Evolutionary conservation across 805 yeast species (phyloP), one percentile per base, ranked within the genome.

Genomic region (Torulaspora quercuum): DNA sequence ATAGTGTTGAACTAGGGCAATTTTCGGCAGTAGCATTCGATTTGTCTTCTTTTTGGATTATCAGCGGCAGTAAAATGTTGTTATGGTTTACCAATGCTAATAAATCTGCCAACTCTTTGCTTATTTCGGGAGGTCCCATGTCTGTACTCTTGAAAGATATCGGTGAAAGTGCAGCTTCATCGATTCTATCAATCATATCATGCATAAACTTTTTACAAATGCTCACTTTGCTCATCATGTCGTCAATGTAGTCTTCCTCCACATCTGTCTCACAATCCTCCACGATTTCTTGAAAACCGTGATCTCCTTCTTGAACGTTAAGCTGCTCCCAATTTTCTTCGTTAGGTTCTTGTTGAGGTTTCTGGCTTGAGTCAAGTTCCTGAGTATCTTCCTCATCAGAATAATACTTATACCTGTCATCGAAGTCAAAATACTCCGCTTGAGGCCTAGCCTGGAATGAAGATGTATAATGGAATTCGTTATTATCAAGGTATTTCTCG

Each of bases 351-450:
- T 25, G 29, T n/a, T 25, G 17, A 13, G 24, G 25, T 12, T 14
- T 20, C n/a, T 20, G 25, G 12, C 20, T 15, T 14, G 19, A 20
- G 5, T 27, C 4, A 25, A 8, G 7, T 3, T 21, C 13, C 17
- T 18, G 11, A 4, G 25, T 20, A 5, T n/a, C 33, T 10, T 39
- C 37, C 18, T 28, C 19, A 8, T 31, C 37, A 12, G 42, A 33
- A 25, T 37, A 26, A 17, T 39, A 39, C 36, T 29, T 37, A 20
- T 42, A 37, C 20, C 41, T 33, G 7, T 44, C 42, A 38, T 49
- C 53, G 28, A 54, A 54, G 35, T 54, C 59, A 30, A 54, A 54
- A 29, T 44, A 42, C 29, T 54, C 58, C 7, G 52, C 55, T 25
- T 53, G 54, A n/a, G 50, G 44, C n/a, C 59, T 43, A 8, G 48